Percentiles rank a stretch among this genome's conserved stretches.
Evolutionary conservation across 148 eudicot species (phyloP).

Genomic region (Chenopodium formosanum): DNA sequence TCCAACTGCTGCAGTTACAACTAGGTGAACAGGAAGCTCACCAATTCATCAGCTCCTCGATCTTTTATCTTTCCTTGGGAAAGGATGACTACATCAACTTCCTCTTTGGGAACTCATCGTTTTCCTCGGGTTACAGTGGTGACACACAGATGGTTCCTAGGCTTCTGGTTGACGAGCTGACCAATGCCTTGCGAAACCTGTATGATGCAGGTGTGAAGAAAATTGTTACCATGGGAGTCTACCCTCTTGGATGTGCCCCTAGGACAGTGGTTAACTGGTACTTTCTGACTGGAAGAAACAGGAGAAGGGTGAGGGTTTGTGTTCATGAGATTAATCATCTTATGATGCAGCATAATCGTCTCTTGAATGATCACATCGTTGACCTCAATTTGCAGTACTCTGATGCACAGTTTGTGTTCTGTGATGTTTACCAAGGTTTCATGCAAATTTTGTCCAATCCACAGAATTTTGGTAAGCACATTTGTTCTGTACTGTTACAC

Average conservation of each 20-base stretch:
- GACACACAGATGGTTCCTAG: conserved; percentile 28
- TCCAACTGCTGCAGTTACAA: conserved; percentile 54
- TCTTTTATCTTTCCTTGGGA: conserved; percentile 67
- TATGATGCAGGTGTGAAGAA: conserved; percentile 50
- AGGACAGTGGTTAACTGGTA: conserved; percentile 33
- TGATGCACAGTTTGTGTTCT: conserved; percentile 49
- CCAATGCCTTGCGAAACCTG: conserved; percentile 36
- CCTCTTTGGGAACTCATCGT: conserved; percentile 28
- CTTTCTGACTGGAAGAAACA: conserved; percentile 22
- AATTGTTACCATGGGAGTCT: conserved; percentile 52
- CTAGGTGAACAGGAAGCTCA: conserved; percentile 39
- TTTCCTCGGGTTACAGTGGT: not conserved
- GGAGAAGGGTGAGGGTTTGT: conserved; percentile 33
- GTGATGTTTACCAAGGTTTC: conserved; percentile 57
- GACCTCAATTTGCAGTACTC: conserved; percentile 39
- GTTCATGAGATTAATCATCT: conserved; percentile 46
- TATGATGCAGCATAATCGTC: conserved; percentile 43
- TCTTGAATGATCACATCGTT: conserved; percentile 40
- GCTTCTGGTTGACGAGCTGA: conserved; percentile 47
- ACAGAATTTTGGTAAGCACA: conserved; percentile 36
- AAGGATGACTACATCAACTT: conserved; percentile 58
- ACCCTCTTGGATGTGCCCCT: conserved; percentile 70
- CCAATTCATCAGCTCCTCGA: conserved; percentile 40
- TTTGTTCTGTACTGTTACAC: not conserved
- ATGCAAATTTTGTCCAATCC: conserved; percentile 49